Percentiles rank a stretch among this genome's conserved stretches.
These are phyloP conservation scores for Toxoplasma gondii DNA, from an alignment of 169 alveolate genomes.

Conservation along the genomic window DNA sequence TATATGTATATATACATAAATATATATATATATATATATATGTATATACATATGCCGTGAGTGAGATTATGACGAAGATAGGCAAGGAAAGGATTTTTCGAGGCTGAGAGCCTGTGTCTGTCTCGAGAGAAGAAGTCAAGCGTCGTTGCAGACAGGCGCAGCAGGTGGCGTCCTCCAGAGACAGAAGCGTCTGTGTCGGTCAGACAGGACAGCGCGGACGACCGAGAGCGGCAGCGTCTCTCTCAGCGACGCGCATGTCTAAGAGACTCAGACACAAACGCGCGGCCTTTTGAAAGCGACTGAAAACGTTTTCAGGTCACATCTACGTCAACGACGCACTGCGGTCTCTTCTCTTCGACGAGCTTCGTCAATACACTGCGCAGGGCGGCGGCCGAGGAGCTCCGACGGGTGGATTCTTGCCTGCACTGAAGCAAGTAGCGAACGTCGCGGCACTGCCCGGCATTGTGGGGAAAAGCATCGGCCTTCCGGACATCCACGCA, in stretches of 20 bases:
- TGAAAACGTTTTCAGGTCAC: no score
- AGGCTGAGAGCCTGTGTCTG: background rate
- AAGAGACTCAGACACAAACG: background rate
- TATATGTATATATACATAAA: background rate
- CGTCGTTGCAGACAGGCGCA: no score
- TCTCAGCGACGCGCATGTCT: no score
- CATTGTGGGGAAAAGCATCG: conserved; percentile 84
- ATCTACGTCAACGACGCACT: conserved; percentile 81
- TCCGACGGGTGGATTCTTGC: conserved; percentile 81
- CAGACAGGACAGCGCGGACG: background rate
- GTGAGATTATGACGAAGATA: background rate
- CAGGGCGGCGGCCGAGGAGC: conserved; percentile 34
- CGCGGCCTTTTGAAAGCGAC: background rate
- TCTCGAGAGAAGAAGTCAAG: background rate
- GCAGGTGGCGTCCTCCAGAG: background rate
- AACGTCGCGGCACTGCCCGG: conserved; percentile 92
- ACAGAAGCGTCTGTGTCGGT: background rate
- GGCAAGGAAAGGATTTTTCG: background rate
- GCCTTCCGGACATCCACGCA: conserved; percentile 87
- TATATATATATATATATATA: conserved; percentile 8
- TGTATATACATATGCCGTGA: conserved; percentile 42
- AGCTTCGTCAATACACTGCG: conserved; percentile 72
- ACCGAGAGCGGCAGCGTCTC: background rate
- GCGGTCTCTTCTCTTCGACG: conserved; percentile 78
- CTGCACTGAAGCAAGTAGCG: conserved; percentile 89